Base-by-base conservation (phyloP, 306 rosid species). In the Hippophae rhamnoides region DNA sequence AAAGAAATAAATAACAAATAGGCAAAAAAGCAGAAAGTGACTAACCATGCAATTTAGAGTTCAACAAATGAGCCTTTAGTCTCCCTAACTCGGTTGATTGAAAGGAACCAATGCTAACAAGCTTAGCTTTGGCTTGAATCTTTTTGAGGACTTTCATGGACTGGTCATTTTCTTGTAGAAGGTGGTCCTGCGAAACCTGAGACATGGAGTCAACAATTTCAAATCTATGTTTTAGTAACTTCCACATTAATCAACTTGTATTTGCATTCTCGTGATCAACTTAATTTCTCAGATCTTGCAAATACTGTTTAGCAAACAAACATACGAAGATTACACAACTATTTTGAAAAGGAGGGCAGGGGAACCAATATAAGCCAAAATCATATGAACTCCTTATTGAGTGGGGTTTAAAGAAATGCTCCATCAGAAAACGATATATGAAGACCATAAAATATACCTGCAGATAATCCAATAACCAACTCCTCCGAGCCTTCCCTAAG, bases 401-500 rank as follows among this genome's bases (percentile, higher is more conserved):
- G 23, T 18, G 23, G 23, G 23, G 23, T 18, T 38, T 0, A 9
- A 55, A 49, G n/a, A 56, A 64, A 38, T 1, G 44, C 58, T 47
- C 43, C 3, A 10, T 41, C 14, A 40, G 48, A 61, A 49, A 47
- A 5, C 13, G 26, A 54, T 9, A 60, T 18, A 70, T 43, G 26
- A 46, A 60, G 56, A 70, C 66, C 38, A 69, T 62, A 51, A 57
- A 55, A 13, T 63, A 60, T 69, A 85, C 98, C 92, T 78, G 84
- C 26, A 92, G 76, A 67, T 87, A 83, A 68, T 80, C 77, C 75
- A 79, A 54, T 61, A 85, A 56, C 98, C 98, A 87, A 54, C 65
- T 66, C 62, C 25, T 78, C 10, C 79, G 86, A 62, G 96, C 89
- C 85, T 81, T 92, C 59, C 89, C 85, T 58, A 92, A 76, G 83